Evolutionary conservation across 2,329 filamentous ascomycete genomes (phyloP).

Genomic region (Pseudogymnoascus sp.): DNA sequence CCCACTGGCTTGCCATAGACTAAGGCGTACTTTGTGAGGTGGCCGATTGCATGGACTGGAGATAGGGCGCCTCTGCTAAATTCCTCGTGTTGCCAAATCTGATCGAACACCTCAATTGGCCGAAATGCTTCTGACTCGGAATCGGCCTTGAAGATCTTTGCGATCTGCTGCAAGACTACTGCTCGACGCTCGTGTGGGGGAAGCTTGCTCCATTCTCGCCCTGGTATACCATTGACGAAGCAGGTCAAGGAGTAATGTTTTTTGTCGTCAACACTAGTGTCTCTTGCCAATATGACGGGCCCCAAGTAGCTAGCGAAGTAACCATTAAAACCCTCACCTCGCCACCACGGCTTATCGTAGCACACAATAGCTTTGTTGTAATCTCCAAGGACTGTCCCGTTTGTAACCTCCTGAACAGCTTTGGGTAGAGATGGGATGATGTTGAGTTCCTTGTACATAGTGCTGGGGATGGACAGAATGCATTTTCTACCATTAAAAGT

Average conservation of each 20-base stretch:
- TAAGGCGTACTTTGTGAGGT: constrained; percentile 23
- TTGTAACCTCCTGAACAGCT: constrained; percentile 28
- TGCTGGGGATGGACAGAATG: constrained; percentile 41
- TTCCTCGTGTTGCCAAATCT: constrained; percentile 5
- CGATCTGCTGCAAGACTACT: constrained; percentile 30
- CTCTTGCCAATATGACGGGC: constrained; percentile 33
- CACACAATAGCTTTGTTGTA: constrained; percentile 38
- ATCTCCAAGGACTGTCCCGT: constrained; percentile 32
- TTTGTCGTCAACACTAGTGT: constrained; percentile 31
- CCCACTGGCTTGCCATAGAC: constrained; percentile 29
- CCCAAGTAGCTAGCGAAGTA: constrained; percentile 34
- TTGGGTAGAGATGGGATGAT: constrained; percentile 38
- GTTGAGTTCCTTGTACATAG: constrained; percentile 36
- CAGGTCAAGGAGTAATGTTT: constrained; percentile 31
- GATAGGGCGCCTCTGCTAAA: constrained; percentile 30
- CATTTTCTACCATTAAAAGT: constrained; percentile 24
- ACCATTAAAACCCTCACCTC: constrained; percentile 28
- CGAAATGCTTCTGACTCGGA: background rate
- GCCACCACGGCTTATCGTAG: constrained; percentile 40
- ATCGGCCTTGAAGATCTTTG: too few species aligned
- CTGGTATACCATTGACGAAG: constrained; percentile 33
- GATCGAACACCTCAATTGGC: constrained; percentile 8
- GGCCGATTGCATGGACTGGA: constrained; percentile 27
- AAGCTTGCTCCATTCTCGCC: constrained; percentile 29
- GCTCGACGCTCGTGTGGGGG: constrained; percentile 23